These are phyloP conservation scores for Cyclotella choctawhatcheeana DNA, from an alignment of 108 stramenopile genomes.

Conservation along the genomic window DNA sequence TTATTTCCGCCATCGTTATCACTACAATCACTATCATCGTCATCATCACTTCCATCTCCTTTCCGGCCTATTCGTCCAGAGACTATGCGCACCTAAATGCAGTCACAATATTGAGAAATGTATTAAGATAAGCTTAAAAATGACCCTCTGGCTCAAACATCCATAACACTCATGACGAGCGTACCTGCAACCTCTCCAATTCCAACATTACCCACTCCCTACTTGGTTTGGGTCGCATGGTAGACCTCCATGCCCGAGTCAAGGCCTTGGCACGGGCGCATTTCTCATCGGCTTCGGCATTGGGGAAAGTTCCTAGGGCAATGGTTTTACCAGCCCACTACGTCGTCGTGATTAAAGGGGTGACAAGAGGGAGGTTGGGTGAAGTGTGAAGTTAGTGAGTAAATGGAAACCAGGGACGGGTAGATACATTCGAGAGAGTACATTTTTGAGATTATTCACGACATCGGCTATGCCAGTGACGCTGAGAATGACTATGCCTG, in stretches of 20 bases:
- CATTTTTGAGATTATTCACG: no score
- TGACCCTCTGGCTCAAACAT: no score
- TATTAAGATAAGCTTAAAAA: no score
- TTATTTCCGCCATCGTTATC: conserved; percentile 10
- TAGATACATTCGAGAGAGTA: neutral
- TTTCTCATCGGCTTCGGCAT: conserved; percentile 90
- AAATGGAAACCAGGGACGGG: neutral
- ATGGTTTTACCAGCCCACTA: conserved; percentile 69
- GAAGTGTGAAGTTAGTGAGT: neutral
- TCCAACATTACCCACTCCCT: conserved; percentile 93
- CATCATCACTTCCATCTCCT: conserved; percentile 74
- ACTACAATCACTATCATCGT: conserved; percentile 43
- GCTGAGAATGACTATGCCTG: conserved; percentile 5
- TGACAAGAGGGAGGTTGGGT: no score
- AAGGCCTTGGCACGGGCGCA: conserved; percentile 89
- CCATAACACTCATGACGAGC: no score
- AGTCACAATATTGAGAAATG: no score
- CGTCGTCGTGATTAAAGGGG: no score
- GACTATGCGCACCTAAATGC: conserved; percentile 69
- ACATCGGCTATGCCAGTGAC: neutral
- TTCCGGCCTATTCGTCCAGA: conserved; percentile 78
- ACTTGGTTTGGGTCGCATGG: conserved; percentile 91
- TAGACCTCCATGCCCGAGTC: conserved; percentile 87
- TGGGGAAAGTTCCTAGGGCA: conserved; percentile 81
- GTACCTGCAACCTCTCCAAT: conserved; percentile 83